phyloP scores from a whole-genome alignment of 192 early-diverging fungal species.

The Entomortierella lignicola region DNA sequence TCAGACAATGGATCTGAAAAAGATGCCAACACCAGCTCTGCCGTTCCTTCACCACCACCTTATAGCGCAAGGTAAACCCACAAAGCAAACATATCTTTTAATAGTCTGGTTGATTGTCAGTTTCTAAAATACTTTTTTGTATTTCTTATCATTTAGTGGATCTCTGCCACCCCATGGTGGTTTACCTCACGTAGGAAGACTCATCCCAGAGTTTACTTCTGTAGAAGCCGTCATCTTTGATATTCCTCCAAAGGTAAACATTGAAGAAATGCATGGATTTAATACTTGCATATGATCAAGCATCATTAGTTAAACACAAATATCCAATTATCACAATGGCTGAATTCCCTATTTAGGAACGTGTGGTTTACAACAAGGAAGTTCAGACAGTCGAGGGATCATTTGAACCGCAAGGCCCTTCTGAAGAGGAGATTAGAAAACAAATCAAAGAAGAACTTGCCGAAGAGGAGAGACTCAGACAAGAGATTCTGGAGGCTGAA shows the following conservation, averaged over 20 bases:
- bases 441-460: constrained; percentile 75
- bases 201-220: constrained; percentile 75
- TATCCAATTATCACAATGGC: no score
- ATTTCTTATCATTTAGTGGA: constrained; percentile 9
- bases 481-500: constrained; percentile 61
- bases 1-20: constrained; percentile 62
- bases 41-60: constrained; percentile 56
- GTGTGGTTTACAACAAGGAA: constrained; percentile 91
- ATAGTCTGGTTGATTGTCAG: no score
- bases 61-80: constrained; percentile 39
- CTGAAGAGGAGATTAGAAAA: constrained; percentile 62
- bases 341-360: constrained; percentile 62
- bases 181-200: constrained; percentile 12
- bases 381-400: constrained; percentile 75
- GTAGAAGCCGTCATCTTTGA: constrained; percentile 86
- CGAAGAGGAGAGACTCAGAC: constrained; percentile 62
- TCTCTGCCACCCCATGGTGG: constrained; percentile 11
- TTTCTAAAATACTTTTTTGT: no score
- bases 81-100: neutral
- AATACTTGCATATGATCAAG: no score
- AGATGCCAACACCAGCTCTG: constrained; percentile 37
- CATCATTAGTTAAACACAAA: no score
- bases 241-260: constrained; percentile 79
- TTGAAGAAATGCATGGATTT: no score
- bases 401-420: constrained; percentile 60